These are phyloP conservation scores for Populus trichocarpa DNA, from an alignment of 441 rosid genomes.

Conservation along the genomic window DNA sequence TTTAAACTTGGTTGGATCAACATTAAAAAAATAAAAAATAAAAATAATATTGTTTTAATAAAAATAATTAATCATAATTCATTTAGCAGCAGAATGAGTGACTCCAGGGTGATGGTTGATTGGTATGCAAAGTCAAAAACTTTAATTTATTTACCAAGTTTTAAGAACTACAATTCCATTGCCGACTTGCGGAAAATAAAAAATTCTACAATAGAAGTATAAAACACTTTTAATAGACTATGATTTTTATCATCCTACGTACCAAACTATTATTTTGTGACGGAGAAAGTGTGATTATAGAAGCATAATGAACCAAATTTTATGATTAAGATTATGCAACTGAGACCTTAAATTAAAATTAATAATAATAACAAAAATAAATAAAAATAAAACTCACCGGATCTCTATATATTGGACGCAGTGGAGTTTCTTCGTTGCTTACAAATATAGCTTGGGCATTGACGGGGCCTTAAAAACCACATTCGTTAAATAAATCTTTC, in stretches of 20 bases:
- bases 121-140: too few relatives aligned
- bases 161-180: too few relatives aligned
- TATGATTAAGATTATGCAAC: neutral
- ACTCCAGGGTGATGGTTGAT: too few relatives aligned
- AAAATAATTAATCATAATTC: too few relatives aligned
- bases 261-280: neutral
- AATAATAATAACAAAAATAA: too few relatives aligned
- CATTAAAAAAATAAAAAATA: too few relatives aligned
- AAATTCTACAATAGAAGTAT: too few relatives aligned
- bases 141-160: too few relatives aligned
- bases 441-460: slow-evolving; percentile 96
- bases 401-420: slow-evolving; percentile 86
- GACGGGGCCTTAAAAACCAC: slow-evolving; percentile 63
- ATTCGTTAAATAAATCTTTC: neutral
- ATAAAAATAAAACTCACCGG: slow-evolving; percentile 51
- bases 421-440: slow-evolving; percentile 82
- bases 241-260: neutral
- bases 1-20: too few relatives aligned
- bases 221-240: neutral
- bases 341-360: neutral
- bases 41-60: too few relatives aligned
- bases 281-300: neutral
- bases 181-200: too few relatives aligned
- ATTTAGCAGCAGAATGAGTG: too few relatives aligned
- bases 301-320: neutral